A percentile compares a stretch with the other conserved stretches of the same genome.
These are phyloP conservation scores for Phytomonas sp. DNA, from an alignment of 208 protist species.

Conservation along the genomic window DNA sequence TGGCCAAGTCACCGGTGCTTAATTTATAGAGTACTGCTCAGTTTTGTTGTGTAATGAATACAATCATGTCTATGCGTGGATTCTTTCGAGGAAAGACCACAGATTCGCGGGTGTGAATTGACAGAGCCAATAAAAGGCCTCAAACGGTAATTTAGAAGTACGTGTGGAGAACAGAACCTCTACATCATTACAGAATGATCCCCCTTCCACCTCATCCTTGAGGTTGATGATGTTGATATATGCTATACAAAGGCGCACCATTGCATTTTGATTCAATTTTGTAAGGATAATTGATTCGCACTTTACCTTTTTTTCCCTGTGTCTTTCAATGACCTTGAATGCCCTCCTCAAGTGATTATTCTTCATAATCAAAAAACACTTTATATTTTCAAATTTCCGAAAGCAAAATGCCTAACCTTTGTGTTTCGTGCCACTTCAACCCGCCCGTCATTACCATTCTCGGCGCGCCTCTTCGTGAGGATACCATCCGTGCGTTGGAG, in stretches of 20 bases:
- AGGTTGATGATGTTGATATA: background rate
- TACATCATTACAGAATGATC: background rate
- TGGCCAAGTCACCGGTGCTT: background rate
- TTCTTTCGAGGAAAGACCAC: background rate
- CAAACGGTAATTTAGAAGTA: background rate
- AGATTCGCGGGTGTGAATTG: background rate
- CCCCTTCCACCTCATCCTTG: background rate
- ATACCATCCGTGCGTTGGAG: slow-evolving; percentile 82
- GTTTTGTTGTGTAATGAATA: background rate
- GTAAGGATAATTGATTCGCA: background rate
- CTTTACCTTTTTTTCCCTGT: too few relatives aligned
- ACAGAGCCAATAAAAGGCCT: background rate
- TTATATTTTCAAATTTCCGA: background rate
- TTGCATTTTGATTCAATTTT: background rate
- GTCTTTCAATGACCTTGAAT: slow-evolving; percentile 5
- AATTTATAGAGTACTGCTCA: background rate
- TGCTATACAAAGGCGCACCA: background rate
- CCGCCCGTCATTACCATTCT: slow-evolving; percentile 82
- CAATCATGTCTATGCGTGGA: background rate
- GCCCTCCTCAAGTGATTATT: background rate
- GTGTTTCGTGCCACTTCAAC: slow-evolving; percentile 87
- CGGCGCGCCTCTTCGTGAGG: slow-evolving; percentile 78
- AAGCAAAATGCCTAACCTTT: slow-evolving; percentile 81
- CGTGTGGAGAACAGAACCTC: background rate
- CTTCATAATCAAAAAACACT: background rate